These are phyloP conservation scores for Moesziomyces sp. DNA, from an alignment of 1,284 basidiomycete species.

Conservation along the genomic window DNA sequence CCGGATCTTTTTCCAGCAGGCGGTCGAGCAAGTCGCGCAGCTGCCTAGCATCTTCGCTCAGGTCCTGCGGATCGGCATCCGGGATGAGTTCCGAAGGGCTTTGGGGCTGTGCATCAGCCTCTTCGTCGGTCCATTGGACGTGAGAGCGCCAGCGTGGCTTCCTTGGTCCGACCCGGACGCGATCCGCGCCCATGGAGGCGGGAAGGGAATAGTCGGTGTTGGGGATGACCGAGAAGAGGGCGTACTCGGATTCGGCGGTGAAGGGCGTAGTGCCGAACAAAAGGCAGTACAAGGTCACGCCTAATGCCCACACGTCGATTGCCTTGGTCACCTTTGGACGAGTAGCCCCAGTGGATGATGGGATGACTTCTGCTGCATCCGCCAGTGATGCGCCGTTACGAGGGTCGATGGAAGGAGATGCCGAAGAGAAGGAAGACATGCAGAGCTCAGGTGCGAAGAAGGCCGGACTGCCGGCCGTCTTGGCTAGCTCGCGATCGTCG, in stretches of 20 bases:
- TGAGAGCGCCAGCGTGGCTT: slow-evolving; percentile 52
- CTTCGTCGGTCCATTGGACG: slow-evolving; percentile 54
- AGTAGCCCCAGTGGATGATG: background rate
- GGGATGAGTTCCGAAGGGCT: slow-evolving; percentile 36
- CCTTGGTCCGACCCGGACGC: slow-evolving; percentile 66
- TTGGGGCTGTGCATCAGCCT: slow-evolving; percentile 42
- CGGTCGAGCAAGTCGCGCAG: slow-evolving; percentile 78
- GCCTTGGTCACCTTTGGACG: slow-evolving; percentile 79
- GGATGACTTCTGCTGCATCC: slow-evolving; percentile 8
- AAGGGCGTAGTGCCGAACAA: slow-evolving; percentile 87
- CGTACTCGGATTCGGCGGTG: slow-evolving; percentile 77
- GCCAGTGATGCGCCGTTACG: slow-evolving; percentile 3
- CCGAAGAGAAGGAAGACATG: slow-evolving; percentile 61
- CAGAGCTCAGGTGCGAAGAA: slow-evolving; percentile 97
- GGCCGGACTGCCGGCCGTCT: slow-evolving; percentile 95
- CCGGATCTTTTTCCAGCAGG: slow-evolving; percentile 85
- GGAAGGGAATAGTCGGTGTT: slow-evolving; percentile 80
- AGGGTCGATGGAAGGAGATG: slow-evolving; percentile 42
- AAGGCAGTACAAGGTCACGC: slow-evolving; percentile 95
- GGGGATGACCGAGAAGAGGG: slow-evolving; percentile 85
- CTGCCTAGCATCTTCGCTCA: slow-evolving; percentile 54
- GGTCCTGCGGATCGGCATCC: slow-evolving; percentile 15
- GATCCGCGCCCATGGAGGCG: slow-evolving; percentile 80
- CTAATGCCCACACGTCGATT: slow-evolving; percentile 99
- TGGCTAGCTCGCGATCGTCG: slow-evolving; percentile 87